Conservation (phyloP, 805 yeast species). For the Starmera amethionina region DNA sequence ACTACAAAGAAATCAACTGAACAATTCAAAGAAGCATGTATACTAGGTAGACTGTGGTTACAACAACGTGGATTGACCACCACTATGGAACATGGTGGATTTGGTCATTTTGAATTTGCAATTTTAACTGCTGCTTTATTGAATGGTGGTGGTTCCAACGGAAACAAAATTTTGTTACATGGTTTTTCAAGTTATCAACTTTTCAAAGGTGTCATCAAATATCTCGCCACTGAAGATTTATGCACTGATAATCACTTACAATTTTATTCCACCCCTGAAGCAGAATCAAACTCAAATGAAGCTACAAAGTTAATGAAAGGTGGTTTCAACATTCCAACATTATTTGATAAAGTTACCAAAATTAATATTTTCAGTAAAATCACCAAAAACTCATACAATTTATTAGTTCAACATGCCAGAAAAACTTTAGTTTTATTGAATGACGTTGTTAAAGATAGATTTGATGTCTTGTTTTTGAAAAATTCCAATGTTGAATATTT, state of each 20-base stretch:
- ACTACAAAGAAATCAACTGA: slow-evolving; percentile 68
- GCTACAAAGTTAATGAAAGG: slow-evolving; percentile 33
- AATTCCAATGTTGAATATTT: slow-evolving; percentile 42
- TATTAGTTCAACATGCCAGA: slow-evolving; percentile 54
- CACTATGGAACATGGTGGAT: slow-evolving; percentile 59
- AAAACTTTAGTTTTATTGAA: slow-evolving; percentile 60
- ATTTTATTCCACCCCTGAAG: slow-evolving; percentile 26
- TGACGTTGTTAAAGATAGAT: slow-evolving; percentile 78
- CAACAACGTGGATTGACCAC: slow-evolving; percentile 77
- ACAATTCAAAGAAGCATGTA: slow-evolving; percentile 78
- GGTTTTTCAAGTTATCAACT: slow-evolving; percentile 92
- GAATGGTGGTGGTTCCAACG: slow-evolving; percentile 71
- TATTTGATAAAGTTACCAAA: slow-evolving; percentile 68
- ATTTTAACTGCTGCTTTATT: slow-evolving; percentile 70
- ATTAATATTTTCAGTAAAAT: slow-evolving; percentile 77
- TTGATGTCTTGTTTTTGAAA: slow-evolving; percentile 64
- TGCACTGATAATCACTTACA: slow-evolving; percentile 53
- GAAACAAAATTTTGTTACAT: slow-evolving; percentile 66
- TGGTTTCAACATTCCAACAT: slow-evolving; percentile 66
- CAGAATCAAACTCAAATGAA: slow-evolving; percentile 26
- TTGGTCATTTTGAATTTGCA: slow-evolving; percentile 88
- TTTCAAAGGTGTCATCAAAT: slow-evolving; percentile 80
- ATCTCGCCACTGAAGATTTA: slow-evolving; percentile 73
- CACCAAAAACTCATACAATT: slow-evolving; percentile 55
- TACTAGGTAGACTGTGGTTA: slow-evolving; percentile 84